Conservation (phyloP, 1,139 yeast species). For the Hyphopichia wangnamkhiaoensis region DNA sequence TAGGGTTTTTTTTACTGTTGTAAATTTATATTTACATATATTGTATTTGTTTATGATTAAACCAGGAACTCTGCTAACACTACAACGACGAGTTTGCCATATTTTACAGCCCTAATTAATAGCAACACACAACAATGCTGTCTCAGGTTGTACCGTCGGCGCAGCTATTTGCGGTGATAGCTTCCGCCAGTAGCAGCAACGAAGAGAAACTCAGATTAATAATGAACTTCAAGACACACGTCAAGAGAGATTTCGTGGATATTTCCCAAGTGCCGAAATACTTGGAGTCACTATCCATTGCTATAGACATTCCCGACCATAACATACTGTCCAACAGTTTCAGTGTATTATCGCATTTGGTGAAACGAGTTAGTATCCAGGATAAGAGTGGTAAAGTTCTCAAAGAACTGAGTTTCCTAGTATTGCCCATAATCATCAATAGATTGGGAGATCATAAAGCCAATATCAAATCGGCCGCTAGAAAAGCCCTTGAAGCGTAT, state of each 20-base stretch:
- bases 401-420: conserved; percentile 46
- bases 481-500: conserved; percentile 60
- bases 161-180: conserved; percentile 24
- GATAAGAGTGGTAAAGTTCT: conserved; percentile 51
- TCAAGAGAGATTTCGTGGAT: conserved; percentile 66
- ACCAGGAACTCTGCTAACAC: not conserved
- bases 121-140: not conserved
- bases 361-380: conserved; percentile 77
- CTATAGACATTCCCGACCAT: conserved; percentile 41
- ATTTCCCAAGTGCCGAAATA: conserved; percentile 53
- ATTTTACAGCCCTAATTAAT: not conserved
- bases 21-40: too few relatives aligned
- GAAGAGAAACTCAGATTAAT: conserved; percentile 41
- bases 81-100: not conserved
- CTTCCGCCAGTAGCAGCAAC: conserved; percentile 17
- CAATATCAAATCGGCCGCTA: conserved; percentile 49
- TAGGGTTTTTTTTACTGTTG: not conserved
- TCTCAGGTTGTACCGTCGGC: conserved; percentile 18
- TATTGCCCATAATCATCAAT: conserved; percentile 59
- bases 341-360: conserved; percentile 71
- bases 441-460: conserved; percentile 52
- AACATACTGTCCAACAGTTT: conserved; percentile 54
- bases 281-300: conserved; percentile 56
- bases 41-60: not conserved
- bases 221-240: conserved; percentile 61